Conservation (phyloP, 306 rosid species). For the Datisca glomerata region DNA sequence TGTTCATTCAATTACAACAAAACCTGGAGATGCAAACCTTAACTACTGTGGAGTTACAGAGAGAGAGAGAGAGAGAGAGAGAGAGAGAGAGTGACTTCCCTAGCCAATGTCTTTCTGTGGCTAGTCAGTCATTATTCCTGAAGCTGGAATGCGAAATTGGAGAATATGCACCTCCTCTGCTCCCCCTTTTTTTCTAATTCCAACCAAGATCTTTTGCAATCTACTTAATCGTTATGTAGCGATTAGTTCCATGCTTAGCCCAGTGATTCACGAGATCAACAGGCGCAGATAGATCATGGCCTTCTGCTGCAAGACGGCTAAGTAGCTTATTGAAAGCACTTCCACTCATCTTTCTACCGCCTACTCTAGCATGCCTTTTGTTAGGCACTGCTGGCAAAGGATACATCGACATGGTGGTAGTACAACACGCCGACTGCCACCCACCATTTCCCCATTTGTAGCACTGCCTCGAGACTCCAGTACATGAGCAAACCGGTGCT, state of each 20-base stretch:
- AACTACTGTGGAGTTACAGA: too few relatives aligned
- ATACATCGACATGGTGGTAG: slow-evolving; percentile 79
- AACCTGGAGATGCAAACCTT: too few relatives aligned
- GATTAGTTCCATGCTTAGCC: slow-evolving; percentile 99
- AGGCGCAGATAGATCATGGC: slow-evolving; percentile 81
- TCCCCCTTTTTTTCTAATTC: not conserved
- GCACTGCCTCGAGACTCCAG: slow-evolving; percentile 74
- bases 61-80: too few relatives aligned
- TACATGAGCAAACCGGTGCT: slow-evolving; percentile 86
- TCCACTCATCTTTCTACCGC: slow-evolving; percentile 98
- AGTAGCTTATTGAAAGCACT: slow-evolving; percentile 91
- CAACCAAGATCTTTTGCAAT: not conserved
- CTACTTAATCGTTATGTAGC: slow-evolving; percentile 94
- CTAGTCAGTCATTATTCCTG: too few relatives aligned
- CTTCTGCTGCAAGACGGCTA: slow-evolving; percentile 89
- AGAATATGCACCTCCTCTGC: slow-evolving; percentile 6
- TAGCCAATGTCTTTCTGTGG: too few relatives aligned
- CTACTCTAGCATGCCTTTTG: slow-evolving; percentile 87
- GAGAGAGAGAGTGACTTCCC: too few relatives aligned
- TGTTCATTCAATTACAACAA: too few relatives aligned
- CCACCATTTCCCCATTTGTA: slow-evolving; percentile 99
- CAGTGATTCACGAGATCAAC: slow-evolving; percentile 92
- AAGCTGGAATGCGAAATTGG: too few relatives aligned
- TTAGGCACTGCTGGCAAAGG: slow-evolving; percentile 98
- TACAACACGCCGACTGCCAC: slow-evolving; percentile 98